Evolutionary conservation across 176 grass and related monocot genomes (phyloP), one percentile per base, ranked within the genome.

Genomic region (Areca catechu): DNA sequence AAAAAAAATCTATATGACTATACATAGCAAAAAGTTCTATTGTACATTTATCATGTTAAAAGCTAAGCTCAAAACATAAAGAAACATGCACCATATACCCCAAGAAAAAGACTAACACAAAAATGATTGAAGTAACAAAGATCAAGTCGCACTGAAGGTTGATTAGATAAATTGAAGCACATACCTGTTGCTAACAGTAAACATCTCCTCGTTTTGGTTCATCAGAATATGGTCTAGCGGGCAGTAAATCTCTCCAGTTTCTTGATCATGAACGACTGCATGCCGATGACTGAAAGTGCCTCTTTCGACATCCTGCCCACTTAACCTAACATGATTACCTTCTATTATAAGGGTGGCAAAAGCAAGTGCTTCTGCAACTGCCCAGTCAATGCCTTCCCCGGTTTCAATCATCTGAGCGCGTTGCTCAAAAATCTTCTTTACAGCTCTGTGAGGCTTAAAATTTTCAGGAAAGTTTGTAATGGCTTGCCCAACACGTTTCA

Each of bases 331-430:
- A 58, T 70, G 67, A 43, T 70, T 70, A 48, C 67, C 67, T 58
- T 70, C 67, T 3, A 70, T 5, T 24, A 70, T 70, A 58, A 70
- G 55, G 14, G 67, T 70, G 15, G 67, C 67, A 58, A 70, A 70
- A 49, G 55, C 67, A 50, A 70, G 67, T 19, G 55, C 67, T 50
- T 70, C 67, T 49, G 34, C 55, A 28, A 59, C 2, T 19, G 67
- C 67, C 67, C 67, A 70, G 37, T 70, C 67, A 28, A 70, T 59
- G 55, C 67, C 67, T 70, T 70, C 22, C 1, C 67, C 67, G 51
- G 67, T 70, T 56, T 70, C 67, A 58, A 70, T 58, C 67, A 70
- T 70, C 37, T 70, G 37, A 59, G 54, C 54, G 23, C 67, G 67
- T 59, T 59, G 67, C 67, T 70, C 54, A 27, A 58, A 70, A 16